Evolutionary conservation across 176 grass and related monocot species (phyloP), one percentile per base, ranked within the genome.

Genomic region (Musa beccarii): DNA sequence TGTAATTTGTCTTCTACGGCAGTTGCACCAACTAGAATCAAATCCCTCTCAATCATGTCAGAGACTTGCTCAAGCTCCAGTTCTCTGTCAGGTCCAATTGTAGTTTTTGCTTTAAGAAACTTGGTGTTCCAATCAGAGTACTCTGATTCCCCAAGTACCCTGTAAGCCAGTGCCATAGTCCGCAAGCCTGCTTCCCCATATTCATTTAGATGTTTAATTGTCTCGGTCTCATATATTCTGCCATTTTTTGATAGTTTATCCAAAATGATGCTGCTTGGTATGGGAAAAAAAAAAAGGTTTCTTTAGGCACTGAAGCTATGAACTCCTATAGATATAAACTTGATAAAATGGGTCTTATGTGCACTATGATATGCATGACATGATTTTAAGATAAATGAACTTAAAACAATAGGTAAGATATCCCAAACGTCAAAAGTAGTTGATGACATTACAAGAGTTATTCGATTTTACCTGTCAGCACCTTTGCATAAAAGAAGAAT

Each of bases 1-100:
- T 94, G 95, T 72, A 99, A 84, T 86, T 94, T 99, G 81, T 99
- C 95, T 81, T 99, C 95, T 55, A 94, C 95, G 8, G 90, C 90
- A 72, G 91, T 94, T 79, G 91, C 95, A 72, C 95, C 95, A 66
- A 99, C 88, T 67, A 99, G 91, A 77, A 99, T 81, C 78, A 99
- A 71, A 11, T 99, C 91, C 73, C 73, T 87, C 81, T 99, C 95
- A 69, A 99, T 99, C 76, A 99, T 84, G 55, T 99, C 90, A 75
- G 90, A 84, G 5, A 99, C 86, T 8, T 79, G 84, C 74, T 94
- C 95, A 13, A 99, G 88, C 80, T 94, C 88, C 34, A 70, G 66
- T 63, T 92, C 95, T 84, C 95, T 91, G 76, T 94, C 86, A 79
- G 80, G 83, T 10, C 88, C 90, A 49, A 99, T 94, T 52, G 84